Conservation (phyloP, 1,139 yeast genomes). For the Torulaspora globosa region DNA sequence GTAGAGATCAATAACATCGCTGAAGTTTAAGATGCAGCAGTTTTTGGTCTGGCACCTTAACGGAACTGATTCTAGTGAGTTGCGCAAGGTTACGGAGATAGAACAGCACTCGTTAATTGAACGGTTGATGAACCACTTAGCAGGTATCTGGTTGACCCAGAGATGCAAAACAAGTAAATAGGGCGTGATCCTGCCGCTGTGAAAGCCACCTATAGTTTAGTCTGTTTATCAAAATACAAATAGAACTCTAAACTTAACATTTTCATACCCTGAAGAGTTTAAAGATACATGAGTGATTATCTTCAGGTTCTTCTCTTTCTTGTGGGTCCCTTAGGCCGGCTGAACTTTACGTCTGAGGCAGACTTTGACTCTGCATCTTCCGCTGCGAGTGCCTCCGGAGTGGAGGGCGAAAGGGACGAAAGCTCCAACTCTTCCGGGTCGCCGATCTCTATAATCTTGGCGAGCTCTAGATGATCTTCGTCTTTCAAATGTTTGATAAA, state of each 20-base stretch:
- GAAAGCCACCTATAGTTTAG: background rate
- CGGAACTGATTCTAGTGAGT: background rate
- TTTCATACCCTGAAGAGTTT: background rate
- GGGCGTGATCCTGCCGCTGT: background rate
- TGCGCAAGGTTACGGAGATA: background rate
- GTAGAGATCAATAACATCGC: background rate
- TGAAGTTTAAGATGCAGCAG: too few species aligned
- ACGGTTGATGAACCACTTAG: background rate
- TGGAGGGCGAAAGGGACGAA: conserved; percentile 32
- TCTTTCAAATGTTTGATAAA: conserved; percentile 50
- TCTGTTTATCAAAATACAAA: background rate
- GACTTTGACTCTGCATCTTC: conserved; percentile 20
- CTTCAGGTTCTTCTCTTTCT: conserved; percentile 22
- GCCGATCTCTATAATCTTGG: conserved; percentile 58
- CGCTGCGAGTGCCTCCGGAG: conserved; percentile 21
- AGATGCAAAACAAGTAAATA: background rate
- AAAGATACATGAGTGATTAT: background rate
- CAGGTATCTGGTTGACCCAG: background rate
- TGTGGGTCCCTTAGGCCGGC: conserved; percentile 53
- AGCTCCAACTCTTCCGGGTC: conserved; percentile 62
- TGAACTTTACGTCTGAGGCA: conserved; percentile 38
- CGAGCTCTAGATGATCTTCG: conserved; percentile 37
- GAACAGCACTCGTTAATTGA: too few species aligned
- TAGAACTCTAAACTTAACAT: background rate
- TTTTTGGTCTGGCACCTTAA: background rate